Percentiles rank a stretch among this genome's conserved stretches.
These are phyloP conservation scores for Naganishia onofrii DNA, from an alignment of 768 basidiomycete species.

Conservation along the genomic window DNA sequence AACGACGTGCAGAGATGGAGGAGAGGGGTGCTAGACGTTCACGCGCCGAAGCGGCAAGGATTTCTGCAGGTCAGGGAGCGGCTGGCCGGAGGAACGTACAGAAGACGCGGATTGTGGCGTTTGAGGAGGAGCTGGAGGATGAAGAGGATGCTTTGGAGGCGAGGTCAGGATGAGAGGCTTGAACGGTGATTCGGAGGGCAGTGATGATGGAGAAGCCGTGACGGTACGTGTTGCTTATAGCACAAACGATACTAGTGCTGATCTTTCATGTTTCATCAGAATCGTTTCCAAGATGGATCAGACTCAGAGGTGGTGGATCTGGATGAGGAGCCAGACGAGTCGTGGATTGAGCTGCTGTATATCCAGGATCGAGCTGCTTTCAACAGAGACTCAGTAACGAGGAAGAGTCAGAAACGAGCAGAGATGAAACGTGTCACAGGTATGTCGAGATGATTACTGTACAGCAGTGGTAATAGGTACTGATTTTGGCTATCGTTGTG, in stretches of 20 bases:
- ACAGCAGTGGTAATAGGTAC: no score
- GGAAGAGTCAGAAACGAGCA: slow-evolving; percentile 65
- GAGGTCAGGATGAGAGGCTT: slow-evolving; percentile 27
- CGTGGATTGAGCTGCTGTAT: slow-evolving; percentile 21
- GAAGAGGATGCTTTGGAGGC: slow-evolving; percentile 28
- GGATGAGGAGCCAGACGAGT: slow-evolving; percentile 22
- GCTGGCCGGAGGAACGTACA: neutral
- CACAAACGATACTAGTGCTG: neutral
- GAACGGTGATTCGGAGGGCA: slow-evolving; percentile 23
- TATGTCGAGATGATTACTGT: slow-evolving; percentile 47
- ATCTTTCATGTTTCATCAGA: neutral
- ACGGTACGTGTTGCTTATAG: neutral
- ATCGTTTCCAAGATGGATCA: neutral
- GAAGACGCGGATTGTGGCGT: slow-evolving; percentile 49
- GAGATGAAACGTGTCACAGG: slow-evolving; percentile 71
- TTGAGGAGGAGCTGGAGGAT: slow-evolving; percentile 59
- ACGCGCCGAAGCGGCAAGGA: slow-evolving; percentile 36
- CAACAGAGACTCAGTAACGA: slow-evolving; percentile 69
- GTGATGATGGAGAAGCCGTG: slow-evolving; percentile 27
- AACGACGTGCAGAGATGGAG: slow-evolving; percentile 46
- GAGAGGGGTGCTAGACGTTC: slow-evolving; percentile 36
- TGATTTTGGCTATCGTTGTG: no score
- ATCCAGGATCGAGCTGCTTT: slow-evolving; percentile 46
- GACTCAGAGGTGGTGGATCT: slow-evolving; percentile 5
- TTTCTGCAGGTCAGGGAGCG: neutral